phyloP scores from a whole-genome alignment of 305 asterid genomes.

The Fraxinus greggii region DNA sequence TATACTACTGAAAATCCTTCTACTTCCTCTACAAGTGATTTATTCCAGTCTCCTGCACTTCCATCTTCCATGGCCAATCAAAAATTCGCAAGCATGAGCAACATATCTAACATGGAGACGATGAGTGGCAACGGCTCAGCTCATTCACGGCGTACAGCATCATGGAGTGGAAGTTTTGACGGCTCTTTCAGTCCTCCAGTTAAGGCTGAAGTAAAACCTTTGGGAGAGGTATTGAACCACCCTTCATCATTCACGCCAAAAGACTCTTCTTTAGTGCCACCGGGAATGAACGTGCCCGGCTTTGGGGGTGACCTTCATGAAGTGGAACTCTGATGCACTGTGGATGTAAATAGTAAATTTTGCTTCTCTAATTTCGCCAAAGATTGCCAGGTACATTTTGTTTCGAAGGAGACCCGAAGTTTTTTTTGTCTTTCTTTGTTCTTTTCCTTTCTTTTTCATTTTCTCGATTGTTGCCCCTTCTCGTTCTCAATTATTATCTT shows the following conservation, averaged over 20 bases:
- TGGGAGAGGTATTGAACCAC: conserved; percentile 49
- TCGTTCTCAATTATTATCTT: background rate
- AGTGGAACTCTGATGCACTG: conserved; percentile 62
- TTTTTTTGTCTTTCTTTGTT: conserved; percentile 7
- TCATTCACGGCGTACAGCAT: conserved; percentile 63
- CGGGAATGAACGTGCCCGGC: conserved; percentile 42
- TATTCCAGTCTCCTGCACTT: conserved; percentile 38
- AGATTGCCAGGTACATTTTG: conserved; percentile 25
- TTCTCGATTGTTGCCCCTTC: background rate
- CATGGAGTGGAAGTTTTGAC: conserved; percentile 77
- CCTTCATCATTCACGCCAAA: conserved; percentile 35
- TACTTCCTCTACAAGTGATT: conserved; percentile 32
- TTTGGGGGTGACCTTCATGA: conserved; percentile 59
- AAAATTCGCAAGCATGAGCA: conserved; percentile 70
- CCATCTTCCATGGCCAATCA: conserved; percentile 47
- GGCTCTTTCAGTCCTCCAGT: conserved; percentile 36
- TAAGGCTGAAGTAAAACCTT: conserved; percentile 41
- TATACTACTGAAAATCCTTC: conserved; percentile 40
- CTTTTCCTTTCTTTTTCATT: background rate
- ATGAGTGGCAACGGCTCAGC: conserved; percentile 27
- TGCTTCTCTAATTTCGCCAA: conserved; percentile 13
- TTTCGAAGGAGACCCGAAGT: conserved; percentile 22
- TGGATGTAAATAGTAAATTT: conserved; percentile 45
- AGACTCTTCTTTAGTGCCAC: conserved; percentile 31
- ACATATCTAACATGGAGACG: conserved; percentile 41